Evolutionary conservation across 1,284 basidiomycete species (phyloP).

Genomic region (Volvariella volvacea): DNA sequence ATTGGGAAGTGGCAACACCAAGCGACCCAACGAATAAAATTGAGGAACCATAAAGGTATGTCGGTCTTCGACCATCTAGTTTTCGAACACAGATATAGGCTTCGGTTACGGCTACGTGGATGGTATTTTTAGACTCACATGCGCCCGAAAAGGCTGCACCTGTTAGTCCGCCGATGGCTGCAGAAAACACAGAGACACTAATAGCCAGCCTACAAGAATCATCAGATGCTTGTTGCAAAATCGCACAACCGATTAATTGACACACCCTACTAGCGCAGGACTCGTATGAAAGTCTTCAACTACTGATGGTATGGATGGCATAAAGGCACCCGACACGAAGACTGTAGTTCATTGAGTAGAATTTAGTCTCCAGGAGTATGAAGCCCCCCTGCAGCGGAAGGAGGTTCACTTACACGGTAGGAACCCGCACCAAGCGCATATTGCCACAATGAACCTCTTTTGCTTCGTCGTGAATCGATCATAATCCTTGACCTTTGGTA

Average conservation of each 20-base stretch:
- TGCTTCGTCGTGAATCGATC: conserved; percentile 8
- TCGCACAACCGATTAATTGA: conserved; percentile 12
- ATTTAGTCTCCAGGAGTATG: background rate
- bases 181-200: conserved; percentile 1
- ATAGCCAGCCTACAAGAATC: conserved; percentile 5
- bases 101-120: no score
- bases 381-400: no score
- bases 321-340: conserved; percentile 52
- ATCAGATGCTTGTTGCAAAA: background rate
- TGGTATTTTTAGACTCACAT: conserved; percentile 19
- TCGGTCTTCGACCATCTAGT: conserved; percentile 44
- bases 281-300: conserved; percentile 44
- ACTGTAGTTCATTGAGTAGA: conserved; percentile 29
- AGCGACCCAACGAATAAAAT: conserved; percentile 46
- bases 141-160: conserved; percentile 3
- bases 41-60: conserved; percentile 49
- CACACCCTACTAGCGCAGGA: conserved; percentile 41
- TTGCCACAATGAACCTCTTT: conserved; percentile 9
- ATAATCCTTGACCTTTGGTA: conserved; percentile 6
- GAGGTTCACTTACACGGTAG: conserved; percentile 7
- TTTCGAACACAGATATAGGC: no score
- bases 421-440: conserved; percentile 8
- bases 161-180: background rate
- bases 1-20: conserved; percentile 40
- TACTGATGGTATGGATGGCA: conserved; percentile 55